phyloP scores from a whole-genome alignment of 805 yeast genomes.

The Pichia eremophila region DNA sequence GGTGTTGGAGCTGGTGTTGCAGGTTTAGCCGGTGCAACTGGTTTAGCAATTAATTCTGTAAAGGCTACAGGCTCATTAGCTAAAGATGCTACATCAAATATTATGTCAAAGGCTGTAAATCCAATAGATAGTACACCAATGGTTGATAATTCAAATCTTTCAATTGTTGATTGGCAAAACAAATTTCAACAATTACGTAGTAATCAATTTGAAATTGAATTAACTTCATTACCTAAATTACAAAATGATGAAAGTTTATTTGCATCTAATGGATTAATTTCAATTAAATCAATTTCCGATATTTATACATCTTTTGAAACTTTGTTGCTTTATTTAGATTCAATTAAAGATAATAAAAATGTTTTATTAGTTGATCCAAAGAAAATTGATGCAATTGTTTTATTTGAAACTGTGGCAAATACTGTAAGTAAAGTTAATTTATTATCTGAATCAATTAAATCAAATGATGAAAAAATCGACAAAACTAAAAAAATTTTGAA shows the following conservation, averaged over 20 bases:
- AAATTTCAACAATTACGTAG: constrained; percentile 40
- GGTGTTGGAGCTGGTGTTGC: not conserved
- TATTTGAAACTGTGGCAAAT: constrained; percentile 44
- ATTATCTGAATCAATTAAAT: constrained; percentile 26
- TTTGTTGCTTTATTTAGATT: constrained; percentile 24
- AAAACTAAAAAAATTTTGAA: constrained; percentile 42
- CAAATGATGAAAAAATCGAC: constrained; percentile 17
- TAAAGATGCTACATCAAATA: no score
- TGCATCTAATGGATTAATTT: constrained; percentile 34
- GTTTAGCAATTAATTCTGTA: not conserved
- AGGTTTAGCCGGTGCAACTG: not conserved
- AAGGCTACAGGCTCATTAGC: no score
- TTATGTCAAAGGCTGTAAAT: not conserved
- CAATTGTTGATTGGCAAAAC: constrained; percentile 39
- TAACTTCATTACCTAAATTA: constrained; percentile 1
- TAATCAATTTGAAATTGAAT: constrained; percentile 11
- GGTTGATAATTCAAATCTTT: not conserved
- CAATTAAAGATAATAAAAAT: constrained; percentile 9
- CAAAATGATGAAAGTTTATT: constrained; percentile 5
- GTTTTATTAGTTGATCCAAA: not conserved
- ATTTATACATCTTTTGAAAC: constrained; percentile 43
- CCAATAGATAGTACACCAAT: not conserved
- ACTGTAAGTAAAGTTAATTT: constrained; percentile 37
- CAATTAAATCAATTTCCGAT: constrained; percentile 34
- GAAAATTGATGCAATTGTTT: constrained; percentile 19